phyloP scores from a whole-genome alignment of 257 asterid species.

The Penstemon davidsonii region DNA sequence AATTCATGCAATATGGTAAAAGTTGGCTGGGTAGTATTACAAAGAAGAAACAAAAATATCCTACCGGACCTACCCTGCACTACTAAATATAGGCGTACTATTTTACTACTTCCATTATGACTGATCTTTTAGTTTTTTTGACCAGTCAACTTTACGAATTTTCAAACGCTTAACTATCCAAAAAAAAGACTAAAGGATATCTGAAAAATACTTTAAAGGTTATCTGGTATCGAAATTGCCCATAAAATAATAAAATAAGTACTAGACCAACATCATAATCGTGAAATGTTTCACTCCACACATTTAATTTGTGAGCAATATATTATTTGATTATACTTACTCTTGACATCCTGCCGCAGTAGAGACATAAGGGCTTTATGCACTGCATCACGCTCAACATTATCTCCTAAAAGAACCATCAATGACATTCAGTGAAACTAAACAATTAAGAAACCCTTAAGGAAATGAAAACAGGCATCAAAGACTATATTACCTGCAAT shows the following conservation, averaged over 20 bases:
- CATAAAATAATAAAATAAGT: neutral
- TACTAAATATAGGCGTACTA: neutral
- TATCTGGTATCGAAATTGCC: neutral
- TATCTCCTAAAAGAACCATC: slow-evolving; percentile 59
- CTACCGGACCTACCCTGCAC: neutral
- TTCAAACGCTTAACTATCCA: no score
- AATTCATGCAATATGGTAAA: neutral
- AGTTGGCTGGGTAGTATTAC: neutral
- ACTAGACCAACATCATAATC: neutral
- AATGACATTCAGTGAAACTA: slow-evolving; percentile 15
- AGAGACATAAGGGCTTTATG: slow-evolving; percentile 81
- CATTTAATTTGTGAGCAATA: neutral
- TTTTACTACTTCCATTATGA: neutral
- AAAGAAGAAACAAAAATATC: neutral
- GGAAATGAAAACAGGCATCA: slow-evolving; percentile 10
- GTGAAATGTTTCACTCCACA: neutral
- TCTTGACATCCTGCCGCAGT: slow-evolving; percentile 89
- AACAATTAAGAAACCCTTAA: slow-evolving; percentile 13
- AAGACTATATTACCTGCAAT: slow-evolving; percentile 56
- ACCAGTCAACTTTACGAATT: neutral
- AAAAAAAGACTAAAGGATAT: no score
- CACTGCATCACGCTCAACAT: slow-evolving; percentile 95
- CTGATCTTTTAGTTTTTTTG: neutral
- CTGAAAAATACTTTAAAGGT: neutral
- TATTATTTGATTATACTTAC: slow-evolving; percentile 43